Percentiles rank a stretch among this genome's conserved stretches.
Conservation (phyloP, 2,329 filamentous ascomycete genomes). For the Phaeophleospora eucalypticola region DNA sequence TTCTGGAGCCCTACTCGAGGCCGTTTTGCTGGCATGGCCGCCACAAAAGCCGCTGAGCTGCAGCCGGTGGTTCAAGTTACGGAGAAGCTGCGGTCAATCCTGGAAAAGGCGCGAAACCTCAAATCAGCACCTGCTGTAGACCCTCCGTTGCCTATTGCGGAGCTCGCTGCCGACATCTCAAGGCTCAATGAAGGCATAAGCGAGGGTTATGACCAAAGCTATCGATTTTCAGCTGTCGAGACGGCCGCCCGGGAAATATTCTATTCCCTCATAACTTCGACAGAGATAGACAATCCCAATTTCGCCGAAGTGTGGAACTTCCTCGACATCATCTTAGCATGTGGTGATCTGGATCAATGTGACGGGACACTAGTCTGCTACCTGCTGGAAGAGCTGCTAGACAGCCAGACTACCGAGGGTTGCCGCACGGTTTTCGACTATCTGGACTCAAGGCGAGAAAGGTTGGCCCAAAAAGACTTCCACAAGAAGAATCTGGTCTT, state of each 20-base stretch:
- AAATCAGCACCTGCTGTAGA: conserved; percentile 42
- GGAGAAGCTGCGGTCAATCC: conserved; percentile 36
- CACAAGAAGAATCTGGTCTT: conserved; percentile 83
- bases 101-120: conserved; percentile 38
- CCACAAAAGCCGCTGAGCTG: conserved; percentile 25
- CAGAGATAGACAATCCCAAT: conserved; percentile 67
- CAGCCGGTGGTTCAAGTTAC: conserved; percentile 24
- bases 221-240: conserved; percentile 64
- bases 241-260: conserved; percentile 78
- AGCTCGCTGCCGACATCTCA: conserved; percentile 32
- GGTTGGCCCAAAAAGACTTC: conserved; percentile 75
- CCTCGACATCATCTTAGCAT: conserved; percentile 82
- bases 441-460: conserved; percentile 85
- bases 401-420: conserved; percentile 90
- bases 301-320: conserved; percentile 91
- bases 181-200: conserved; percentile 28
- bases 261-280: conserved; percentile 53
- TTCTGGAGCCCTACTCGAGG: too few relatives aligned
- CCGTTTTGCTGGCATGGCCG: conserved; percentile 26
- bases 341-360: conserved; percentile 61
- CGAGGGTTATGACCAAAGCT: conserved; percentile 23
- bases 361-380: conserved; percentile 82
- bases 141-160: conserved; percentile 41
- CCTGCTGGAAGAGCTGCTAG: conserved; percentile 89
- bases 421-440: conserved; percentile 93